Evolutionary conservation across 2,329 filamentous ascomycete genomes (phyloP), one percentile per base, ranked within the genome.

Genomic region (Fusarium avenaceum): DNA sequence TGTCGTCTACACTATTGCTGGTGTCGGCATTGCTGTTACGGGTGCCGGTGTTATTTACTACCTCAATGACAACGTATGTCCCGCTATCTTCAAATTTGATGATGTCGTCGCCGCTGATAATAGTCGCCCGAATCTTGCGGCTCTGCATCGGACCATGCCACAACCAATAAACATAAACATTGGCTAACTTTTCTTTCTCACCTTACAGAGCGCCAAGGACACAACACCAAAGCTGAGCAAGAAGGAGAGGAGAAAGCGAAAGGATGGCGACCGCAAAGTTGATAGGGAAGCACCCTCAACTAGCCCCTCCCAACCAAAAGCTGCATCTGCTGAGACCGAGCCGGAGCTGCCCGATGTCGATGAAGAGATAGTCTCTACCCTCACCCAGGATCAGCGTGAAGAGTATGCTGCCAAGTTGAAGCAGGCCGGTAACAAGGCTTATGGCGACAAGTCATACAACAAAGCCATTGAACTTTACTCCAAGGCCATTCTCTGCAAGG

Each of bases 11-110:
- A 97, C 96, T 72, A 93, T 98, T 81, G 96, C 95, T 57, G 96
- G 96, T 76, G 92, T 97, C 63, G 95, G 95, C 54, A 87, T 97
- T 47, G 93, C 97, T 43, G 92, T 97, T 57, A 96, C 93, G 15
- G 93, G 92, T 65, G 95, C 94, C 33, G 95, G 96, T 73, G 92
- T 93, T 43, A 91, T 97, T 76, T 99, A 98, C 85, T 98, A 97
- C 80, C 85, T 97, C 72, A 83, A 80, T 67, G 84, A 86, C 72
- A 82, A 85, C 72, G 87, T 90, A 82, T 43, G 79, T 79, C 30
- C 40, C 38, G 22, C 38, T 24, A 19, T 32, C 26, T 40, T 28
- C 14, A 43, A 43, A 43, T 39, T 58, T 47, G 28, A 58, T 60
- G 45, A 48, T 49, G 38, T 46, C 44, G 30, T 54, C 49, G 50